Evolutionary conservation across 805 yeast species (phyloP).

Genomic region (Spencermartinsiella europaea): DNA sequence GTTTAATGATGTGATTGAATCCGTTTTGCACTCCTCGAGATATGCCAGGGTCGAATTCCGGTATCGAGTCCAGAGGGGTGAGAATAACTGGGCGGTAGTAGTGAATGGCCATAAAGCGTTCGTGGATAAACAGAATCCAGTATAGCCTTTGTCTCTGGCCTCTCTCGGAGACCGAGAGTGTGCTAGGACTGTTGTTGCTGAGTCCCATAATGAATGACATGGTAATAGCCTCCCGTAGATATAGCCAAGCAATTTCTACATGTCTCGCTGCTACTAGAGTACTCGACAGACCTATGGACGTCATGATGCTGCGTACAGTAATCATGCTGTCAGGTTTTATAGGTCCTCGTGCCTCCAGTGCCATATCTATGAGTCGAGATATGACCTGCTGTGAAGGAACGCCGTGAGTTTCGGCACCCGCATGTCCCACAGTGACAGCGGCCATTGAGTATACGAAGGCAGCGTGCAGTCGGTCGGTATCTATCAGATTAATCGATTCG

Average conservation of each 20-base stretch:
- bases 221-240: conserved; percentile 17
- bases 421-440: conserved; percentile 11
- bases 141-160: conserved; percentile 10
- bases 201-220: conserved; percentile 9
- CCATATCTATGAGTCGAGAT: conserved; percentile 6
- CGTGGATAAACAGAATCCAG: conserved; percentile 17
- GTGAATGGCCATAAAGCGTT: conserved; percentile 17
- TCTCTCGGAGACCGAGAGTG: conserved; percentile 5
- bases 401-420: not conserved
- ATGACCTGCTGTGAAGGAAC: not conserved
- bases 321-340: conserved; percentile 3
- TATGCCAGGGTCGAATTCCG: conserved; percentile 9
- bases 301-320: conserved; percentile 6
- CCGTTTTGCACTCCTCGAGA: conserved; percentile 11
- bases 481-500: conserved; percentile 3
- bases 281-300: conserved; percentile 8
- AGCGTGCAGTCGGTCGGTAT: conserved; percentile 5
- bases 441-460: conserved; percentile 11
- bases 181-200: not conserved
- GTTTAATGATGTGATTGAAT: conserved; percentile 13
- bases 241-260: conserved; percentile 13
- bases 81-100: conserved; percentile 10
- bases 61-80: conserved; percentile 1
- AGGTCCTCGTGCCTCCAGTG: conserved; percentile 10
- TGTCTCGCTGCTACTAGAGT: conserved; percentile 8